Evolutionary conservation across 2,329 filamentous ascomycete species (phyloP), one percentile per base, ranked within the genome.

Genomic region (Rhexocercosporidium sp.): DNA sequence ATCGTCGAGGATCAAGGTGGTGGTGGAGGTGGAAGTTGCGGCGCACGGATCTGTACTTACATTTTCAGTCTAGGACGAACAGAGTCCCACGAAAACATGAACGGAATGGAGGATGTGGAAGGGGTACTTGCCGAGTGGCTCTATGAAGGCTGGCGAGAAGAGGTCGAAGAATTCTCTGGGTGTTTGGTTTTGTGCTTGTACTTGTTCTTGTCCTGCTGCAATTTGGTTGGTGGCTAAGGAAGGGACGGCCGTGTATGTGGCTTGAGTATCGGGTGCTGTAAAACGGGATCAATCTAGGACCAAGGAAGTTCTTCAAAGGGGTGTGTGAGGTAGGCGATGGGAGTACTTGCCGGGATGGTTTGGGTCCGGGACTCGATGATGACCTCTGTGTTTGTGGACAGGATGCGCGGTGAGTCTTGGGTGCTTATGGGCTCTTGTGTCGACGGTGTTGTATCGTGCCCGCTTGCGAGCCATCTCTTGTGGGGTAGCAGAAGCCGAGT

Each of bases 341-440:
- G 84, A 59, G 22, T 67, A 70, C 93, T 91, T 92, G 92, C 94
- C 94, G 79, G 97, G 88, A 83, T 96, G 92, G 79, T 95, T 92
- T 79, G 96, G 93, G 79, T 25, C 49, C 49, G 53, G 60, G 11
- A 27, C 97, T 94, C 77, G 91, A 95, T 77, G 95, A 44, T 18
- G 59, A 18, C 18, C 22, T 18, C 16, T 25, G 25, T 29, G 1
- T 44, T 39, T 29, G 49, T 16, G 47, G 29, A 56, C 8, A 20
- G 59, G 39, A 7, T 39, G 44, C 2, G 27, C 18, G 11, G 25
- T n/a, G n/a, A 29, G 49, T 39, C 56, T n/a, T 37, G 31, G 44
- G 56, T 54, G 46, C 37, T 47, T 54, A 46, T 46, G 41, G 31
- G 47, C 53, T 51, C 47, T 61, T 47, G 49, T 29, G 44, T 34